Conservation (phyloP, 2,329 filamentous ascomycete species). For the Fusarium sp. region DNA sequence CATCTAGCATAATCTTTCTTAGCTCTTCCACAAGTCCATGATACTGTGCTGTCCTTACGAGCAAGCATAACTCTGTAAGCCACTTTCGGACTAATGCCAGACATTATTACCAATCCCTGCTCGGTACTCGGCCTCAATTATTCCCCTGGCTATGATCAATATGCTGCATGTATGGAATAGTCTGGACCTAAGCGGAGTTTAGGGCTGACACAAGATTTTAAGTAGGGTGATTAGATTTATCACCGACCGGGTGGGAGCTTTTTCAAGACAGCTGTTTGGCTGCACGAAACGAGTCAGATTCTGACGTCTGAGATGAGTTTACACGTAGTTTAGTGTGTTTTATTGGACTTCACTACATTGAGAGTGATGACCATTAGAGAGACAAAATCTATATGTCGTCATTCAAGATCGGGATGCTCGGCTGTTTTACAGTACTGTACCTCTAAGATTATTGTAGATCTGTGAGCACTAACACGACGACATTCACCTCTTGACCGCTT, state of each 20-base stretch:
- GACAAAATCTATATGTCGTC: conserved; percentile 1
- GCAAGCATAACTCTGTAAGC: conserved; percentile 3
- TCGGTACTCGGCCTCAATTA: conserved; percentile 23
- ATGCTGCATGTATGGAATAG: conserved; percentile 1
- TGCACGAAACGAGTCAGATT: background rate
- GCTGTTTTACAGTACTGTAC: background rate
- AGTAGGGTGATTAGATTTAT: conserved; percentile 38
- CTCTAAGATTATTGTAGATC: background rate
- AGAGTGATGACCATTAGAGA: background rate
- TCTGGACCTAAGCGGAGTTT: conserved; percentile 38
- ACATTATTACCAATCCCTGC: conserved; percentile 40
- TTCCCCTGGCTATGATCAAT: background rate
- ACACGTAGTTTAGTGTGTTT: background rate
- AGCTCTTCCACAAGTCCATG: background rate
- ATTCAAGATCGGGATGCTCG: conserved; percentile 13
- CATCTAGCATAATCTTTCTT: background rate
- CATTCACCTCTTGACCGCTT: background rate
- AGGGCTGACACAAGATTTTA: conserved; percentile 34
- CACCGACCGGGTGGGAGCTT: conserved; percentile 12
- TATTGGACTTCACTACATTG: background rate
- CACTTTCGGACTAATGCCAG: conserved; percentile 30
- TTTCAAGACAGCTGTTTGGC: background rate
- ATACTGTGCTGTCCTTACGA: background rate
- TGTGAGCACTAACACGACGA: conserved; percentile 27
- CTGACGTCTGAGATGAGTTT: background rate